Conservation (phyloP, 148 eudicot genomes). For the Silene conica region DNA sequence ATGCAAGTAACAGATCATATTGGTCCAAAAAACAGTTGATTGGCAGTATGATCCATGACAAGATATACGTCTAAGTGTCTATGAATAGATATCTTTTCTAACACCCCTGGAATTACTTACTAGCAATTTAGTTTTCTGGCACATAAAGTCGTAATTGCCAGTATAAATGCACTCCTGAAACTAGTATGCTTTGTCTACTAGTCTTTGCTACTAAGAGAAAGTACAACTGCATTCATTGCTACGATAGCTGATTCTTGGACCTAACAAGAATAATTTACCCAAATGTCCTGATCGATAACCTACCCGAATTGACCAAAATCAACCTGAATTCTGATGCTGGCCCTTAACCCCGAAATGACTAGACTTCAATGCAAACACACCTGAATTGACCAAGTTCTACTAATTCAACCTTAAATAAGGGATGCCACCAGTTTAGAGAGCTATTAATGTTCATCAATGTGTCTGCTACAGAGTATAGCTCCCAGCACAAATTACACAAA, state of each 20-base stretch:
- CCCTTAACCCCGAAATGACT: neutral
- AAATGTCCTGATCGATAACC: neutral
- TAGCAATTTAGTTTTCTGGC: neutral
- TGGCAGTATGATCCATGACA: neutral
- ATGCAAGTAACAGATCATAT: neutral
- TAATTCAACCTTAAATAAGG: neutral
- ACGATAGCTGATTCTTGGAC: neutral
- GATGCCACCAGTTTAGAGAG: neutral
- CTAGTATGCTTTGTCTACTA: neutral
- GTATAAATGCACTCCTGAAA: neutral
- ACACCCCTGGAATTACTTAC: neutral
- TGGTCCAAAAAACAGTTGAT: neutral
- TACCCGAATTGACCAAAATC: neutral
- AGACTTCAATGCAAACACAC: neutral
- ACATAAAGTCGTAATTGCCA: neutral
- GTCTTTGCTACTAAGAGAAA: neutral
- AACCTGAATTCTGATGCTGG: neutral
- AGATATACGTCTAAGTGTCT: neutral
- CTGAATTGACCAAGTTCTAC: neutral
- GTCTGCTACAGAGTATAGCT: neutral
- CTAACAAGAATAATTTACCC: neutral
- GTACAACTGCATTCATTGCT: neutral
- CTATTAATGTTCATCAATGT: neutral
- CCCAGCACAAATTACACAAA: neutral
- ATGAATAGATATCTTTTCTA: neutral